phyloP scores from a whole-genome alignment of 441 rosid species.

The Brassica hybrid region DNA sequence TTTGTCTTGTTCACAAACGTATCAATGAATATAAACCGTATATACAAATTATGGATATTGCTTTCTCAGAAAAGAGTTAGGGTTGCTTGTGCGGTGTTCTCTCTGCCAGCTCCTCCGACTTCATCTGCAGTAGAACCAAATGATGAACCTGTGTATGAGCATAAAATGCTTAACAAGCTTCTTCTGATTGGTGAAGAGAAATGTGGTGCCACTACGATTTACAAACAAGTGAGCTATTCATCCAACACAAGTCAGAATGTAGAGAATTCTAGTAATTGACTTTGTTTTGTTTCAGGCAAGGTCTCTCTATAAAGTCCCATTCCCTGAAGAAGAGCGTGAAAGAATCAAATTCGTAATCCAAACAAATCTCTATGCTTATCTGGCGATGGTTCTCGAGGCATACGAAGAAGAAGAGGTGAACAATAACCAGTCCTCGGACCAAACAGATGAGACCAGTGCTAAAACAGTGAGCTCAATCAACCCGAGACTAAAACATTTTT shows the following conservation, averaged over 20 bases:
- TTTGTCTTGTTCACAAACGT: slow-evolving; percentile 5
- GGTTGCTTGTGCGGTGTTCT: slow-evolving; percentile 49
- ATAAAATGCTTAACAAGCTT: slow-evolving; percentile 48
- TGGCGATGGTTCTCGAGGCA: slow-evolving; percentile 59
- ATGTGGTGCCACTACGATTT: slow-evolving; percentile 71
- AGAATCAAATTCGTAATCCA: slow-evolving; percentile 63
- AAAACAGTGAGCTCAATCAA: slow-evolving; percentile 48
- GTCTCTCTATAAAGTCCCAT: slow-evolving; percentile 56
- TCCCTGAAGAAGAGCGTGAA: slow-evolving; percentile 60
- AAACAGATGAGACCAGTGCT: slow-evolving; percentile 41
- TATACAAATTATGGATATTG: slow-evolving; percentile 14
- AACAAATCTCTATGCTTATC: slow-evolving; percentile 60
- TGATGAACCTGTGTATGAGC: slow-evolving; percentile 34
- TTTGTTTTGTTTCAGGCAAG: slow-evolving; percentile 54
- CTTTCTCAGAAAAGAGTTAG: slow-evolving; percentile 47
- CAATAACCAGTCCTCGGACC: slow-evolving; percentile 30
- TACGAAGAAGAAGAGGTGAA: slow-evolving; percentile 52
- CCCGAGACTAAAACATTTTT: slow-evolving; percentile 54
- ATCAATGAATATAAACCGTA: background rate
- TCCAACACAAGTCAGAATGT: background rate
- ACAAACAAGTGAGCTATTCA: slow-evolving; percentile 59
- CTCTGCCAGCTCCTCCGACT: slow-evolving; percentile 57
- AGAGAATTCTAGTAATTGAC: slow-evolving; percentile 14
- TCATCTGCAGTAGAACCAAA: slow-evolving; percentile 39
- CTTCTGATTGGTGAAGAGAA: slow-evolving; percentile 66